Base-by-base conservation (phyloP, 148 eudicot species). In the Chenopodium suecicum region DNA sequence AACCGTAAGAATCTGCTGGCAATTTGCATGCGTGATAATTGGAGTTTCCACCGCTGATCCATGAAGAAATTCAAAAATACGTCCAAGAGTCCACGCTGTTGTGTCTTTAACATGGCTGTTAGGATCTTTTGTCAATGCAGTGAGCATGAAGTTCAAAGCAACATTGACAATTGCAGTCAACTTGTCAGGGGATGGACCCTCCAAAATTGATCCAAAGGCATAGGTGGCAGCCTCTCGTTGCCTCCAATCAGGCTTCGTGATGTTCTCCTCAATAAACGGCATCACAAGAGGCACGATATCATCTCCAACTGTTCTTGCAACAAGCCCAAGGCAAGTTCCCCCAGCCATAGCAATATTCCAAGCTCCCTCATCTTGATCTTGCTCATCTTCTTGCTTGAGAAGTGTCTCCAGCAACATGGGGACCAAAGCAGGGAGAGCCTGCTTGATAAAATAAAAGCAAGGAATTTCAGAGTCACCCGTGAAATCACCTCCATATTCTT, bases 321-420 rank as follows among this genome's bases (percentile, higher is more conserved):
- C 96, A 85, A 95, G 87, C 74, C 98, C 98, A 80, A 95, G 92
- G 81, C 97, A 95, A 81, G 98, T 95, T 2, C 98, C 98, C 80
- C 98, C 98, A 32, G 98, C 97, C 98, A 93, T 95, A 27, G 98
- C 95, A 66, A 95, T 81, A 81, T 94, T 94, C 98, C 98, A 94
- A 77, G 97, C 98, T 75, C 98, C 94, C 80, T 94, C 98, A 80
- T 94, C 98, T 87, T 93, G 98, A 82, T 94, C 98, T 81, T 94
- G 98, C 75, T 93, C 98, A 82, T 94, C 98, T 81, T 94, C 98
- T 86, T 94, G 98, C 87, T 94, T 94, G 74, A 94, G 93, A 54
- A 94, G 91, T 68, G 97, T 94, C 82, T 94, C 98, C 87, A 94
- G 83, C 74, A 94, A 83, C 94, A 94, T 77, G 37, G 98, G 98